phyloP scores from a whole-genome alignment of 179 eudicot genomes.

The Beta macrorhiza region DNA sequence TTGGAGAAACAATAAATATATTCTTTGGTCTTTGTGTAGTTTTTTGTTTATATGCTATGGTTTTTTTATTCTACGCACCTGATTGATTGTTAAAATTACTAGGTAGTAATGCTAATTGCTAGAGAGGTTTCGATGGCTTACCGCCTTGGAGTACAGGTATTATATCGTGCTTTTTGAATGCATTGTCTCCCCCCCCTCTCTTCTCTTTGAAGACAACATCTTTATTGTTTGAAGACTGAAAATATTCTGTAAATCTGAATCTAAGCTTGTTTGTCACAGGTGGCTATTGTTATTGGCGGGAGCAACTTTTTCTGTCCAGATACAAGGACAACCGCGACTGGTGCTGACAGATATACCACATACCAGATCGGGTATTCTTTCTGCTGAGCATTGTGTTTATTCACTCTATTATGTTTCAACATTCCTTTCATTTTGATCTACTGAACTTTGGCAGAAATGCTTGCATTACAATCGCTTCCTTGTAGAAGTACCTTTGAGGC shows the following conservation, averaged over 20 bases:
- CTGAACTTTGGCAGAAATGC: neutral
- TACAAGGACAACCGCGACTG: slow-evolving; percentile 85
- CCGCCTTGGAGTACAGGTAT: slow-evolving; percentile 87
- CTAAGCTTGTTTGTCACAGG: too few species aligned
- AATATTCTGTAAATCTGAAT: neutral
- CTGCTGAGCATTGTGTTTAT: neutral
- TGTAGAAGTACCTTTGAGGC: too few species aligned
- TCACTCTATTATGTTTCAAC: neutral
- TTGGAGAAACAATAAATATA: neutral
- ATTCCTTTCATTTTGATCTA: neutral
- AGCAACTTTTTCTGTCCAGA: slow-evolving; percentile 96
- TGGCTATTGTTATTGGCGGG: slow-evolving; percentile 76
- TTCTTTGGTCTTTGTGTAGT: slow-evolving; percentile 5
- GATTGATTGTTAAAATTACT: slow-evolving; percentile 5
- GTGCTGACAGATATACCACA: slow-evolving; percentile 81
- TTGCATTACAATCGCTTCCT: neutral
- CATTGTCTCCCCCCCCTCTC: neutral
- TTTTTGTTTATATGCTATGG: neutral
- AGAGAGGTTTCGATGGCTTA: slow-evolving; percentile 80
- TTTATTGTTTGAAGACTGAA: neutral
- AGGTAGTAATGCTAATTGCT: slow-evolving; percentile 92
- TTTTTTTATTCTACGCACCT: slow-evolving; percentile 12
- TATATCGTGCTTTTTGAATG: slow-evolving; percentile 2
- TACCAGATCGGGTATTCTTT: slow-evolving; percentile 89
- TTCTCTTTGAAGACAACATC: neutral